Evolutionary conservation across 345 rosid species (phyloP), one percentile per base, ranked within the genome.

Genomic region (Hirschfeldia incana): DNA sequence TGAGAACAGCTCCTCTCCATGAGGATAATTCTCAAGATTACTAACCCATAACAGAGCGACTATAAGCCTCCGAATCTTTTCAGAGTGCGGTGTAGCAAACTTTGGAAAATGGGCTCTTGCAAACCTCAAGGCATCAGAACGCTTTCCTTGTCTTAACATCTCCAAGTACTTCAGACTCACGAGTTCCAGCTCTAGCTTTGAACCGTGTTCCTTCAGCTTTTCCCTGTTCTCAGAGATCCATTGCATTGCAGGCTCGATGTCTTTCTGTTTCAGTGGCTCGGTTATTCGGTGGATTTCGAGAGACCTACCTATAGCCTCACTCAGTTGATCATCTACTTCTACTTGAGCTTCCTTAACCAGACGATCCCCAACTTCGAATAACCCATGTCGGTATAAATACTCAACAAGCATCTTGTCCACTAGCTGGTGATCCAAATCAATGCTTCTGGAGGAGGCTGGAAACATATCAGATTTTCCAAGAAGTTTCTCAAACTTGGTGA

Each of bases 331-430:
- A 42, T 80, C 85, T 78, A 82, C 88, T 13, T 88, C 79, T 79
- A 82, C 89, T 62, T 80, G 87, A 79, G 90, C 86, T 74, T 93
- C 98, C 63, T 76, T 81, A 67, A 83, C 78, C 10, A 92, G 78
- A 83, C 86, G 88, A 81, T 94, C 97, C 53, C 98, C 96, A 17
- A 90, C 71, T 75, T 93, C 94, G 81, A 94, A 91, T 83, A 88
- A 84, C 26, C 98, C 96, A 62, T 86, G 88, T 80, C 81, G 81
- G 80, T 94, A 91, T 39, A 90, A 86, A 80, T 92, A 94, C 72
- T 78, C 78, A 5, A 88, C 86, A 85, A 91, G 80, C 70, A 94
- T 84, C 75, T 90, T 87, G 83, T 88, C 88, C 70, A 90, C 83
- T 27, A 83, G 69, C 61, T 76, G 80, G 73, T 73, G 63, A 78